Conservation (phyloP, 2,329 filamentous ascomycete genomes). For the Sclerotinia trifoliorum region DNA sequence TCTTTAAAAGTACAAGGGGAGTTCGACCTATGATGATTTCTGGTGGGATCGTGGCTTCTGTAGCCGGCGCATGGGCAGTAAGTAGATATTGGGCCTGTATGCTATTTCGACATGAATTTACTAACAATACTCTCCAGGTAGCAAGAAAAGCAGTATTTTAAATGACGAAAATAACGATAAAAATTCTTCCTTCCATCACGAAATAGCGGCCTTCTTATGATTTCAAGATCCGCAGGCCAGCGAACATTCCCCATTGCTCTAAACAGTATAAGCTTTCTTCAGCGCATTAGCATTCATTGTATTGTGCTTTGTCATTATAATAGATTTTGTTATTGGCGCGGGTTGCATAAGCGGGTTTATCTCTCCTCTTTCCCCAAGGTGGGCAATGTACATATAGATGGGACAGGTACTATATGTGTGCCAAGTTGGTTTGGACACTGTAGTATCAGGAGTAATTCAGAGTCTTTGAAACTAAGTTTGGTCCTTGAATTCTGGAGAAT, state of each 20-base stretch:
- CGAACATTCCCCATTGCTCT: slow-evolving; percentile 16
- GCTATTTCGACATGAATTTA: neutral
- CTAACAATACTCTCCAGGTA: slow-evolving; percentile 43
- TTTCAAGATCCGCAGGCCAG: slow-evolving; percentile 14
- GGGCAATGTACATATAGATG: slow-evolving; percentile 40
- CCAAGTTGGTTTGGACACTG: slow-evolving; percentile 32
- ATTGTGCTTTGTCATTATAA: slow-evolving; percentile 36
- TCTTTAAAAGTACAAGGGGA: slow-evolving; percentile 96
- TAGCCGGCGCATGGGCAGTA: slow-evolving; percentile 90
- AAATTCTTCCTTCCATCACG: slow-evolving; percentile 5
- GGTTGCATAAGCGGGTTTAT: slow-evolving; percentile 42
- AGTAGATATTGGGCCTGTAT: slow-evolving; percentile 43
- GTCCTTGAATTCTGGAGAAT: neutral
- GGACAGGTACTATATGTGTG: slow-evolving; percentile 21
- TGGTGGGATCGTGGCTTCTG: slow-evolving; percentile 79
- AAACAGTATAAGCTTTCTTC: slow-evolving; percentile 25
- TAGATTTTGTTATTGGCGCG: slow-evolving; percentile 37
- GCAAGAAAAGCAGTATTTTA: slow-evolving; percentile 52
- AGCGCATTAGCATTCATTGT: slow-evolving; percentile 37
- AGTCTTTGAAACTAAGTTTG: slow-evolving; percentile 18
- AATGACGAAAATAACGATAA: slow-evolving; percentile 23
- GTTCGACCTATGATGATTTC: slow-evolving; percentile 92
- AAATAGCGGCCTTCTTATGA: slow-evolving; percentile 15
- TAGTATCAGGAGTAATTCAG: slow-evolving; percentile 31
- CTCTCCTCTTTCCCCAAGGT: slow-evolving; percentile 38